phyloP scores from a whole-genome alignment of 805 yeast species.

The Lipomyces yamadae region DNA sequence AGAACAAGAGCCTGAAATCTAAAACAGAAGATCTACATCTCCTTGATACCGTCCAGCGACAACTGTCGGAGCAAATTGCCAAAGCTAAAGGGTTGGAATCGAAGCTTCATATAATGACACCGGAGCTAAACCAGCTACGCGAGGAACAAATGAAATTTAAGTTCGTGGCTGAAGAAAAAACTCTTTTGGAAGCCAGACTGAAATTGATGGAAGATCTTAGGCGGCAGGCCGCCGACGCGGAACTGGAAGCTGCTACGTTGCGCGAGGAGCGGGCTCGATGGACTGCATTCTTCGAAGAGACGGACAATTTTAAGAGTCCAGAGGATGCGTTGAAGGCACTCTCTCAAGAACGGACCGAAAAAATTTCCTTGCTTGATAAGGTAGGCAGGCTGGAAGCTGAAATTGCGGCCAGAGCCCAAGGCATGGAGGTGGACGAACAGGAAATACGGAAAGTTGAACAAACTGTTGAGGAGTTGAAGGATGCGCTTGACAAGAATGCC shows the following conservation, averaged over 20 bases:
- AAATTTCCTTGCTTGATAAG: slow-evolving; percentile 42
- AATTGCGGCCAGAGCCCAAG: slow-evolving; percentile 31
- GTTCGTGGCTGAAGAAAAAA: slow-evolving; percentile 61
- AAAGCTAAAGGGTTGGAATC: slow-evolving; percentile 56
- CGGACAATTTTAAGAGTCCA: slow-evolving; percentile 49
- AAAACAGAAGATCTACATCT: slow-evolving; percentile 23
- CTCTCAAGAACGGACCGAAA: slow-evolving; percentile 45
- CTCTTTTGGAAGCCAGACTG: slow-evolving; percentile 50
- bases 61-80: slow-evolving; percentile 49
- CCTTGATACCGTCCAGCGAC: slow-evolving; percentile 25
- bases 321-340: slow-evolving; percentile 51
- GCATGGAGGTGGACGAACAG: slow-evolving; percentile 40
- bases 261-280: slow-evolving; percentile 56
- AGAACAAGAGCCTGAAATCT: slow-evolving; percentile 22
- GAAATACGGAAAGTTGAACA: slow-evolving; percentile 42
- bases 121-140: slow-evolving; percentile 56
- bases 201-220: slow-evolving; percentile 50
- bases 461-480: slow-evolving; percentile 43
- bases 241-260: slow-evolving; percentile 56
- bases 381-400: slow-evolving; percentile 46
- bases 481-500: slow-evolving; percentile 50
- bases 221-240: slow-evolving; percentile 54
- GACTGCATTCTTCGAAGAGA: slow-evolving; percentile 50
- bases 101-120: slow-evolving; percentile 58
- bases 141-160: slow-evolving; percentile 55